Conservation (phyloP, 768 basidiomycete genomes). For the Pleurotus tuoliensis region DNA sequence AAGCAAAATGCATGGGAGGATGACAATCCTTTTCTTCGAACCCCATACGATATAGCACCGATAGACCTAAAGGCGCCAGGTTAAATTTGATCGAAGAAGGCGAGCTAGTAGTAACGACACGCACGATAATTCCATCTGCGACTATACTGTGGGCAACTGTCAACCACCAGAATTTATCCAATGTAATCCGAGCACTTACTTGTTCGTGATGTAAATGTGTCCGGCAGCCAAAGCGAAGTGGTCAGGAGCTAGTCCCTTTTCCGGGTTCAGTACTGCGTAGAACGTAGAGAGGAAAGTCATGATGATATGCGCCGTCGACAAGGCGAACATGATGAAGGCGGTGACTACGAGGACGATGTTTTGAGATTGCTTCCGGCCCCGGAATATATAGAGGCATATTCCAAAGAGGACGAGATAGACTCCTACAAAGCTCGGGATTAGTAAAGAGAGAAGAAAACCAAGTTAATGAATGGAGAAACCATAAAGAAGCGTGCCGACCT, state of each 20-base stretch:
- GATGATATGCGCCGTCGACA: neutral
- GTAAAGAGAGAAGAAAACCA: neutral
- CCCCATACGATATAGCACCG: conserved; percentile 19
- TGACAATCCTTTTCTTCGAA: conserved; percentile 11
- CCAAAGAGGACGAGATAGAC: conserved; percentile 4
- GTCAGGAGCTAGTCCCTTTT: neutral
- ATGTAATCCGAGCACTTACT: neutral
- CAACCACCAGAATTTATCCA: neutral
- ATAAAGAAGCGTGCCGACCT: conserved; percentile 4
- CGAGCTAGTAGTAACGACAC: neutral
- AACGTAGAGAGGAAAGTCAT: neutral
- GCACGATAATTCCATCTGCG: conserved; percentile 1
- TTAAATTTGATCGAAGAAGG: no score
- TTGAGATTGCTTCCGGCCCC: neutral
- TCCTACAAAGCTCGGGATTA: neutral
- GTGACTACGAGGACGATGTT: conserved; percentile 2
- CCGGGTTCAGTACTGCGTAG: neutral
- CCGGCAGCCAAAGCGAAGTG: neutral
- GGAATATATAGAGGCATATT: conserved; percentile 2
- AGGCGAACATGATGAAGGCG: conserved; percentile 2
- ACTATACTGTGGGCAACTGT: neutral
- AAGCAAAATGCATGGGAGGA: conserved; percentile 11
- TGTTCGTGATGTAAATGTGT: conserved; percentile 2
- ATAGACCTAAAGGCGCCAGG: conserved; percentile 8
- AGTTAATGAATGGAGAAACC: neutral